These are phyloP conservation scores for Mucuna pruriens DNA, from an alignment of 306 rosid genomes.

Conservation along the genomic window DNA sequence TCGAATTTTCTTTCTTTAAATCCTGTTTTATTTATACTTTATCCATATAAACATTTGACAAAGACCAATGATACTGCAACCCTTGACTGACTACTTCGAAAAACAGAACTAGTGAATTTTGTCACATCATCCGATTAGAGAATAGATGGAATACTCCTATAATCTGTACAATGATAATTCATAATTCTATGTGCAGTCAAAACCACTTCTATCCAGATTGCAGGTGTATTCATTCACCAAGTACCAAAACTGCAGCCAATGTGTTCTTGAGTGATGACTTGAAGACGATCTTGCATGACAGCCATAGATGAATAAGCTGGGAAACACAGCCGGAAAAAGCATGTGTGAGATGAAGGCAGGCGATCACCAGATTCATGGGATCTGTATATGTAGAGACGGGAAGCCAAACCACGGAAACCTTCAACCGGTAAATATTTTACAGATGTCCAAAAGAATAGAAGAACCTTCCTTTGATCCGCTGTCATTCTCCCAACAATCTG, in stretches of 20 bases:
- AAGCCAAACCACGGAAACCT: slow-evolving; percentile 83
- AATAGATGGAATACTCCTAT: slow-evolving; percentile 51
- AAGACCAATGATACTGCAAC: slow-evolving; percentile 55
- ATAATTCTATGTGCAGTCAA: slow-evolving; percentile 68
- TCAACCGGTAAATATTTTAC: slow-evolving; percentile 86
- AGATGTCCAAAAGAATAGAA: slow-evolving; percentile 93
- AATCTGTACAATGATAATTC: slow-evolving; percentile 63
- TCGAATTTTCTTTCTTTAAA: slow-evolving; percentile 41
- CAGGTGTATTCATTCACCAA: slow-evolving; percentile 48
- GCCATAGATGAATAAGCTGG: slow-evolving; percentile 73
- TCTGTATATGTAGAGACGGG: slow-evolving; percentile 71
- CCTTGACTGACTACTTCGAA: slow-evolving; percentile 45
- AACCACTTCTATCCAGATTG: slow-evolving; percentile 46
- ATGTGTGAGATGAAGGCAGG: slow-evolving; percentile 91
- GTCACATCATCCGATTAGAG: slow-evolving; percentile 40
- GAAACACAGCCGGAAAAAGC: slow-evolving; percentile 84
- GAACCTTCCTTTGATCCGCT: slow-evolving; percentile 78
- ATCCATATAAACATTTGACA: slow-evolving; percentile 57
- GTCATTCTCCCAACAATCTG: slow-evolving; percentile 86
- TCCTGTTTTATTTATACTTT: slow-evolving; percentile 54
- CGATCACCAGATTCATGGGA: slow-evolving; percentile 59
- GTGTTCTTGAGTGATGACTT: slow-evolving; percentile 85
- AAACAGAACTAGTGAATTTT: slow-evolving; percentile 42
- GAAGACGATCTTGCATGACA: slow-evolving; percentile 67
- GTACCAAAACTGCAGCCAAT: slow-evolving; percentile 79